Evolutionary conservation across 176 grass and related monocot species (phyloP).

Genomic region (Aegilops tauschii): DNA sequence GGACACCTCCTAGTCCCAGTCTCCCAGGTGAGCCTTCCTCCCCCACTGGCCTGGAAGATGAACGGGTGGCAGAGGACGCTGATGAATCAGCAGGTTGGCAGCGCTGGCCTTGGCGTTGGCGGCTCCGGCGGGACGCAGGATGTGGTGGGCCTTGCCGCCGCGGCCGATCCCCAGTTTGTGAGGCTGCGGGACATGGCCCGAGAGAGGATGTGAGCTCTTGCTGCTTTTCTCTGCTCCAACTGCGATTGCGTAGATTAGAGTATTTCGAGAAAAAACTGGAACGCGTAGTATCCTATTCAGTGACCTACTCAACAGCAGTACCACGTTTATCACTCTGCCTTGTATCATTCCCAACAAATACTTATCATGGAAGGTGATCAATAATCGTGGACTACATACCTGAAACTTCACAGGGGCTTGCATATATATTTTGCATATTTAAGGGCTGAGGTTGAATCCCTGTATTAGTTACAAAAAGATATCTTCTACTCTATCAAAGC

Average conservation of each 20-base stretch:
- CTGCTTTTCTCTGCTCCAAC: slow-evolving; percentile 18
- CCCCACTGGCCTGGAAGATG: no score
- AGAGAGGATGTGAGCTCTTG: slow-evolving; percentile 51
- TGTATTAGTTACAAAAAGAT: not conserved
- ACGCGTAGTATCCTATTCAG: no score
- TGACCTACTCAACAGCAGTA: not conserved
- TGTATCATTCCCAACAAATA: slow-evolving; percentile 5
- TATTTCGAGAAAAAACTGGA: no score
- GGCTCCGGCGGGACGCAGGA: slow-evolving; percentile 32
- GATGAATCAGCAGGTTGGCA: no score
- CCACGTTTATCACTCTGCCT: not conserved
- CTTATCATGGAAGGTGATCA: not conserved
- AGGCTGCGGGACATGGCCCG: slow-evolving; percentile 29
- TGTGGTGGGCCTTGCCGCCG: slow-evolving; percentile 8
- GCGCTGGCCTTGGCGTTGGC: no score
- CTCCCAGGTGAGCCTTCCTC: no score
- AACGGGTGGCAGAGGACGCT: no score
- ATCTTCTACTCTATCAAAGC: no score
- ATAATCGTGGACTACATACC: not conserved
- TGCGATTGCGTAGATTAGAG: not conserved
- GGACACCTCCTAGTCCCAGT: no score
- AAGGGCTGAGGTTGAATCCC: not conserved
- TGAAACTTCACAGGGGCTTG: not conserved
- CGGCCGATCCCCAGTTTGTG: slow-evolving; percentile 42
- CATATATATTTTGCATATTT: not conserved